Percentiles rank a stretch among this genome's conserved stretches.
These are phyloP conservation scores for Diaporthe sp. DNA, from an alignment of 2,329 filamentous ascomycete species.

Conservation along the genomic window DNA sequence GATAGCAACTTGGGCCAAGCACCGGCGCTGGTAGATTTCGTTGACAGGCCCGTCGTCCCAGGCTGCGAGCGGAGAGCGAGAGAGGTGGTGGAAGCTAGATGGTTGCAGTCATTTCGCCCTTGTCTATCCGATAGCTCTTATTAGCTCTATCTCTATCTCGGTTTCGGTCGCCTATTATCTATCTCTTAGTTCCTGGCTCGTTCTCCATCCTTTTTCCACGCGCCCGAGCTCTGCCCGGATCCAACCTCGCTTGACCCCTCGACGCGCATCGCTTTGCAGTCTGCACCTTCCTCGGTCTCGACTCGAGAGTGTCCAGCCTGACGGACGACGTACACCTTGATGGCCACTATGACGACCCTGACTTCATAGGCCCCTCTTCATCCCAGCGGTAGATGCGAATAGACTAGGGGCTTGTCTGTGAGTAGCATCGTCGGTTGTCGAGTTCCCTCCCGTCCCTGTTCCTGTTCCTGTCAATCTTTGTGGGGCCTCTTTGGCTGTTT, in stretches of 20 bases:
- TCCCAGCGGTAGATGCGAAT: constrained; percentile 9
- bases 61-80: constrained; percentile 4
- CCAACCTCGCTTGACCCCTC: constrained; percentile 4
- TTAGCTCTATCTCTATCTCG: constrained; percentile 24
- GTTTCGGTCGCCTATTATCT: constrained; percentile 20
- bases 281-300: constrained; percentile 4
- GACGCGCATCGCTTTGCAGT: constrained; percentile 19
- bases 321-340: constrained; percentile 36
- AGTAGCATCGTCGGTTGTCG: constrained; percentile 1
- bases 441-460: neutral
- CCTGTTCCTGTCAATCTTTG: constrained; percentile 19
- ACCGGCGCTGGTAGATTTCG: neutral
- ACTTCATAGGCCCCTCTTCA: constrained; percentile 37
- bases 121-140: constrained; percentile 9
- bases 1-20: neutral
- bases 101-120: constrained; percentile 35
- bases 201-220: constrained; percentile 9
- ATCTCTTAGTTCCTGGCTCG: constrained; percentile 14
- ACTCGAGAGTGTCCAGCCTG: constrained; percentile 16
- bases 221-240: constrained; percentile 1
- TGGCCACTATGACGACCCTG: constrained; percentile 39
- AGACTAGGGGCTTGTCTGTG: constrained; percentile 29
- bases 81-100: constrained; percentile 37
- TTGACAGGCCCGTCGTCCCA: constrained; percentile 4
- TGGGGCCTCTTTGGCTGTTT: constrained; percentile 17